These are phyloP conservation scores for Pseudonitzschia delicatissima DNA, from an alignment of 108 stramenopile genomes.

Conservation along the genomic window DNA sequence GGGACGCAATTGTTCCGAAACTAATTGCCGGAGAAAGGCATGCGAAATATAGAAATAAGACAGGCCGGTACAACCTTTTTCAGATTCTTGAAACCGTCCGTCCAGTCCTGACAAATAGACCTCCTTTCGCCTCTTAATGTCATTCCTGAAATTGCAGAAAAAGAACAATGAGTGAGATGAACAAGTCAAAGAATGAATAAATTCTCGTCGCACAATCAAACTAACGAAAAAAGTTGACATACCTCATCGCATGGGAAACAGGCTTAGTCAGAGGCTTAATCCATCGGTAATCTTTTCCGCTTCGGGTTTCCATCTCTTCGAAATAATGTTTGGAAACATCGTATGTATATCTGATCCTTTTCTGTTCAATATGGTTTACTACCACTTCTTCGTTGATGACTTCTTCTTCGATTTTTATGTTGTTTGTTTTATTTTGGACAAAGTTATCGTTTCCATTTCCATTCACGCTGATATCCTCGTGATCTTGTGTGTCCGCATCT, in stretches of 20 bases:
- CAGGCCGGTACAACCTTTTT: conserved; percentile 75
- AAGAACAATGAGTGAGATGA: not conserved
- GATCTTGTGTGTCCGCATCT: not conserved
- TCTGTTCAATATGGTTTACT: not conserved
- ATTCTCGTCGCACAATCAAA: not conserved
- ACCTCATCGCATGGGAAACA: conserved; percentile 28
- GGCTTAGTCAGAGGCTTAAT: conserved; percentile 21
- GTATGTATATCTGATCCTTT: not conserved
- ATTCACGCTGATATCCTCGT: not conserved
- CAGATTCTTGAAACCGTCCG: conserved; percentile 67
- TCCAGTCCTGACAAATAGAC: conserved; percentile 74
- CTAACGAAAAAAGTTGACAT: not conserved
- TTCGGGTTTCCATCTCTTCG: conserved; percentile 21
- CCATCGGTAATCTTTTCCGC: conserved; percentile 37
- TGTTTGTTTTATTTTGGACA: not conserved
- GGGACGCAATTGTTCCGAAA: conserved; percentile 89
- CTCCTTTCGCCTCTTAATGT: conserved; percentile 43
- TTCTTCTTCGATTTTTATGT: not conserved
- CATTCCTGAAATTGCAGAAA: conserved; percentile 36
- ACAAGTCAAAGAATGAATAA: not conserved
- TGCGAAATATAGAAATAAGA: conserved; percentile 94
- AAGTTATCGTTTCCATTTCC: not conserved
- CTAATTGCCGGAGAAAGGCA: conserved; percentile 92
- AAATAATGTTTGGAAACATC: conserved; percentile 25
- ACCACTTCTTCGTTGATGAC: not conserved